Conservation (phyloP, 2,329 filamentous ascomycete species). For the Beauveria caledonica region DNA sequence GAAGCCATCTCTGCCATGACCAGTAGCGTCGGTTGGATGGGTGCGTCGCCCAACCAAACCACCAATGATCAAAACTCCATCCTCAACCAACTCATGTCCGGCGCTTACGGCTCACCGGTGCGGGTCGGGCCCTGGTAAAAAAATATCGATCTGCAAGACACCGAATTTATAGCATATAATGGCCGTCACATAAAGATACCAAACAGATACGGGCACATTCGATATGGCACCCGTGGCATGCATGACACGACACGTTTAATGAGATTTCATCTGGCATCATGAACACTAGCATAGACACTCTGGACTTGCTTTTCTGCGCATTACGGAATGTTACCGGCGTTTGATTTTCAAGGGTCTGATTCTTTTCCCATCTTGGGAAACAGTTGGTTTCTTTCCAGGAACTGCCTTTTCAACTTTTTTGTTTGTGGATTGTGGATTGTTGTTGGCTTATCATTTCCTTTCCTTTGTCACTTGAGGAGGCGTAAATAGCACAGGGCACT, state of each 20-base stretch:
- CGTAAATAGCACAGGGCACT: neutral
- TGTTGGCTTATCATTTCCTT: constrained; percentile 20
- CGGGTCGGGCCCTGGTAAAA: constrained; percentile 55
- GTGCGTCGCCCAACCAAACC: constrained; percentile 25
- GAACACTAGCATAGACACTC: constrained; percentile 29
- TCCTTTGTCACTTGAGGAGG: constrained; percentile 21
- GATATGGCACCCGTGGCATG: constrained; percentile 5
- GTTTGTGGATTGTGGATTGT: constrained; percentile 13
- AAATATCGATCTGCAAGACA: neutral
- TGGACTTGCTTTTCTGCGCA: constrained; percentile 22
- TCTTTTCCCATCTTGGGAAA: neutral
- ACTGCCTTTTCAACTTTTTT: neutral
- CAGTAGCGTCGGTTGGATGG: constrained; percentile 71
- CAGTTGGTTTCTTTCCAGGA: neutral
- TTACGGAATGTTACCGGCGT: constrained; percentile 24
- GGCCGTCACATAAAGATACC: constrained; percentile 10
- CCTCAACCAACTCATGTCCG: constrained; percentile 53
- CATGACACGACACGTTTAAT: constrained; percentile 22
- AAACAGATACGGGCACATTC: neutral
- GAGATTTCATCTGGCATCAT: constrained; percentile 25
- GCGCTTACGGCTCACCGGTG: constrained; percentile 51
- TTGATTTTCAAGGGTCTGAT: constrained; percentile 16
- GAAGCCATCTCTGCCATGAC: constrained; percentile 72
- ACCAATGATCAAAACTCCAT: constrained; percentile 46
- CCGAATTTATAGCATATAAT: constrained; percentile 10